Percentiles rank a stretch among this genome's conserved stretches.
Evolutionary conservation across 2,329 filamentous ascomycete genomes (phyloP).

Genomic region (Alternaria postmessia): DNA sequence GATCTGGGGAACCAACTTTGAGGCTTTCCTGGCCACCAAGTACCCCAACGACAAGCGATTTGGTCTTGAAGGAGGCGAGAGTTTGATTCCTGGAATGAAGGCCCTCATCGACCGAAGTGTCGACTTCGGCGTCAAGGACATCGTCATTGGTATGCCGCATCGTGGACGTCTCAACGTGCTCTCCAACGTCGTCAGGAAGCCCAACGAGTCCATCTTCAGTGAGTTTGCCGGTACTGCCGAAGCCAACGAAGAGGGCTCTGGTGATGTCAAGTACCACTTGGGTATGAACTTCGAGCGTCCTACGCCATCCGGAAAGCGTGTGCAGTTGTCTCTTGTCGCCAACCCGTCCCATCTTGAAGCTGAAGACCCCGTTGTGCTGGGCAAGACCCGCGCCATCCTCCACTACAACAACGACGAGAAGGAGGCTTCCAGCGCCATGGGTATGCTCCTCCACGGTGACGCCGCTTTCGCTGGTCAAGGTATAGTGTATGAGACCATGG

Average conservation of each 20-base stretch:
- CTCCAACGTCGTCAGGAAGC: slow-evolving; percentile 98
- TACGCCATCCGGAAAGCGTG: slow-evolving; percentile 96
- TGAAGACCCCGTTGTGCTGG: slow-evolving; percentile 95
- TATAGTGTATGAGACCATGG: slow-evolving; percentile 97
- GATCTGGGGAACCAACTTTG: slow-evolving; percentile 98
- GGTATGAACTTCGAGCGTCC: slow-evolving; percentile 99
- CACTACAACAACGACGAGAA: slow-evolving; percentile 99
- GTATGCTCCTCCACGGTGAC: slow-evolving; percentile 94
- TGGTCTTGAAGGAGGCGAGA: slow-evolving; percentile 96
- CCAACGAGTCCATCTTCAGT: slow-evolving; percentile 99
- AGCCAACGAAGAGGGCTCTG: slow-evolving; percentile 92
- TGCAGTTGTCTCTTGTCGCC: slow-evolving; percentile 97
- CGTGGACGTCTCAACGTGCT: slow-evolving; percentile 97
- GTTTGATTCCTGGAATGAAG: slow-evolving; percentile 98
- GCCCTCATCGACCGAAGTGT: slow-evolving; percentile 97
- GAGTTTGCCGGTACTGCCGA: slow-evolving; percentile 91
- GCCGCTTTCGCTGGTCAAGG: slow-evolving; percentile 96
- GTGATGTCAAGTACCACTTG: slow-evolving; percentile 99
- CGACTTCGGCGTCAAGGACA: slow-evolving; percentile 98
- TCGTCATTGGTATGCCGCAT: slow-evolving; percentile 99
- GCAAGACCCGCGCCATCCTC: slow-evolving; percentile 96
- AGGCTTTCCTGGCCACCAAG: slow-evolving; percentile 93
- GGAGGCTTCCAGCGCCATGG: slow-evolving; percentile 89
- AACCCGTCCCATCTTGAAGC: slow-evolving; percentile 98
- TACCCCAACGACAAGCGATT: slow-evolving; percentile 99